phyloP scores from a whole-genome alignment of 805 yeast genomes.

The Lipomyces sp. region DNA sequence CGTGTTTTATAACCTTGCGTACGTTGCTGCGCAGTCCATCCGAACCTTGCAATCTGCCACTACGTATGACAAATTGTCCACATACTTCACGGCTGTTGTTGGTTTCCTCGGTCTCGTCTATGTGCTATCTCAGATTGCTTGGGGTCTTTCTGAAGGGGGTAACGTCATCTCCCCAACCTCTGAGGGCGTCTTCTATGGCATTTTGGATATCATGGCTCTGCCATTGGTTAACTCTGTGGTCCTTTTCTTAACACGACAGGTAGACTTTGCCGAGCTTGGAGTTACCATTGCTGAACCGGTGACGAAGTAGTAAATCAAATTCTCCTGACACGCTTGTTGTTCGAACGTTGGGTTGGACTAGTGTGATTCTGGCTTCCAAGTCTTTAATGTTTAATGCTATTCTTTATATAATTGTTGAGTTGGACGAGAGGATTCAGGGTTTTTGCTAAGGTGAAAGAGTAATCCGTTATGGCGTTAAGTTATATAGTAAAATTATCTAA shows the following conservation, averaged over 20 bases:
- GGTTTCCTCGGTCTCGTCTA: conserved; percentile 18
- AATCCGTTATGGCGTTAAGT: too few relatives aligned
- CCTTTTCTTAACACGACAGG: conserved; percentile 32
- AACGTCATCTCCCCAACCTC: conserved; percentile 63
- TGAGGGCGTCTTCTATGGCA: conserved; percentile 64
- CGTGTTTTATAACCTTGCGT: conserved; percentile 37
- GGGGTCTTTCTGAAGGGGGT: conserved; percentile 68
- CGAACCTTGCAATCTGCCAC: conserved; percentile 26
- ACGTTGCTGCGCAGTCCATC: conserved; percentile 19
- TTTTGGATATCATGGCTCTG: conserved; percentile 57
- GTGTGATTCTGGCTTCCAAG: too few relatives aligned
- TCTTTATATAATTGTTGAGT: too few relatives aligned
- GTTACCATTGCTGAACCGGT: conserved; percentile 25
- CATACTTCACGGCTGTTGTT: conserved; percentile 12
- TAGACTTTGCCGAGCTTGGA: conserved; percentile 40
- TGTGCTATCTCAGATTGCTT: conserved; percentile 53
- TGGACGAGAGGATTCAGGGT: too few relatives aligned
- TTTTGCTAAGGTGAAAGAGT: too few relatives aligned
- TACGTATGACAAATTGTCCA: conserved; percentile 23
- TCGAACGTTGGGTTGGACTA: neutral
- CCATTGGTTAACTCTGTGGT: conserved; percentile 39
- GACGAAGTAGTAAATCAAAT: neutral
- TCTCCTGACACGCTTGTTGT: too few relatives aligned
- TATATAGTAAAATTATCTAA: too few relatives aligned
- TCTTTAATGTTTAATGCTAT: neutral